Base-by-base conservation (phyloP, 257 asterid genomes). In the Orobanche coerulescens region DNA sequence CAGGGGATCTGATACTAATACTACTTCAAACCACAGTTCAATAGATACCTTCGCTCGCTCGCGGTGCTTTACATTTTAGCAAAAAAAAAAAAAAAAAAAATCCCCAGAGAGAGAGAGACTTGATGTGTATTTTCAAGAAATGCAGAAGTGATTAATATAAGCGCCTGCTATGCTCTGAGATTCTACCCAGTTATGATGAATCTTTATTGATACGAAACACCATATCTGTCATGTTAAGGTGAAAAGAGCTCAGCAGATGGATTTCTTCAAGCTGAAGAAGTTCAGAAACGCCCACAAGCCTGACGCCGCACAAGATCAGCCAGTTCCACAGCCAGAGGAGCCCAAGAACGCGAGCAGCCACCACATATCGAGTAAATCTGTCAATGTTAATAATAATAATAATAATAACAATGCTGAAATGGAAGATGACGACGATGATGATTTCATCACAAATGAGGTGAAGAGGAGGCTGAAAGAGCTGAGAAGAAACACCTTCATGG, bases 381-480 rank as follows among this genome's bases (percentile, higher is more conserved):
- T 51, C 12, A 62, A 62, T 62, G 79, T 71, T 46, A 90, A 91
- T 71, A 43, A 80, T n/a, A 39, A 71, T 48, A 79, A 78, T 68
- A 43, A 80, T n/a, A 39, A 71, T 48, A 79, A 78, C 66, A 47
- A 47, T 5, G 52, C 78, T 62, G 94, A 87, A 60, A 60, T 67
- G 13, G 96, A 88, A 73, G 98, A 90, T 2, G 54, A 47, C 0
- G 98, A 92, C 0, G 96, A 92, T 4, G 96, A 91, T 43, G 97
- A 92, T 73, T 88, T 92, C 73, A 92, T 92, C 69, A 79, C 87
- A 1, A 86, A 86, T 57, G 98, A 92, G 84, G 95, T 92, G 58
- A 89, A 89, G 72, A 81, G 94, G 85, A 92, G 95, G 84, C 67
- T 92, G 72, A 88, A 89, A 75, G 97, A 86, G 75, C 87, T 92